These are phyloP conservation scores for Truncatella angustata DNA, from an alignment of 2,329 filamentous ascomycete genomes.

Conservation along the genomic window DNA sequence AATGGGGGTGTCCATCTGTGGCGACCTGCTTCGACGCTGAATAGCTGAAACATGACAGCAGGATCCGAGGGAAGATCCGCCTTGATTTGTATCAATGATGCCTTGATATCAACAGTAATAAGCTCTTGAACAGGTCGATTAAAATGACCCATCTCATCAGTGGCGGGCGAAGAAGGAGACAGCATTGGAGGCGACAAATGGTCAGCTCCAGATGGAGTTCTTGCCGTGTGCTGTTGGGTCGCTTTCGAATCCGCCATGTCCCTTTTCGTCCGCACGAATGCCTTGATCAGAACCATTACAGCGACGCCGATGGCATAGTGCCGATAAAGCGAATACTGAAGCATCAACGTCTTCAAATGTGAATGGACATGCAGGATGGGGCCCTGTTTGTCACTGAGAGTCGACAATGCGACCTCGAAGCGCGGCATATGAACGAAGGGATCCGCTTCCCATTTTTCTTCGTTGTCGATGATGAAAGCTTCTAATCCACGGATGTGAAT, in stretches of 20 bases:
- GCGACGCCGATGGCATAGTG: constrained; percentile 90
- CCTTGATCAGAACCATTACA: constrained; percentile 68
- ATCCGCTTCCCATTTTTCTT: constrained; percentile 79
- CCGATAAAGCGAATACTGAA: constrained; percentile 90
- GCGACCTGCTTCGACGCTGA: constrained; percentile 75
- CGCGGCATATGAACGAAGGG: constrained; percentile 83
- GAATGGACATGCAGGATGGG: constrained; percentile 86
- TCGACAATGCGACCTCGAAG: constrained; percentile 83
- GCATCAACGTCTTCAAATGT: constrained; percentile 71
- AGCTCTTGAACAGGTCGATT: constrained; percentile 56
- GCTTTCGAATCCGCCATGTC: constrained; percentile 36
- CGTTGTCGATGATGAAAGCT: constrained; percentile 84
- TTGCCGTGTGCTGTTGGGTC: constrained; percentile 20
- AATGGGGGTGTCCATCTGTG: constrained; percentile 89
- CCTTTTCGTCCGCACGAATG: constrained; percentile 56
- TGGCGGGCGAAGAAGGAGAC: constrained; percentile 30
- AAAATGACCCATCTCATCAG: constrained; percentile 28
- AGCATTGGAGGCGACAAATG: constrained; percentile 37
- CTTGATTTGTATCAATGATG: constrained; percentile 81
- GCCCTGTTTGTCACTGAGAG: constrained; percentile 81
- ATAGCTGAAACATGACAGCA: constrained; percentile 86
- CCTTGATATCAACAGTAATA: constrained; percentile 78
- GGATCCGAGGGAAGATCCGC: constrained; percentile 86
- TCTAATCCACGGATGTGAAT: constrained; percentile 82
- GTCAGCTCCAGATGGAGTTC: constrained; percentile 22